Evolutionary conservation across 2,329 filamentous ascomycete genomes (phyloP), one percentile per base, ranked within the genome.

Genomic region (Dactylellina drechsleri): DNA sequence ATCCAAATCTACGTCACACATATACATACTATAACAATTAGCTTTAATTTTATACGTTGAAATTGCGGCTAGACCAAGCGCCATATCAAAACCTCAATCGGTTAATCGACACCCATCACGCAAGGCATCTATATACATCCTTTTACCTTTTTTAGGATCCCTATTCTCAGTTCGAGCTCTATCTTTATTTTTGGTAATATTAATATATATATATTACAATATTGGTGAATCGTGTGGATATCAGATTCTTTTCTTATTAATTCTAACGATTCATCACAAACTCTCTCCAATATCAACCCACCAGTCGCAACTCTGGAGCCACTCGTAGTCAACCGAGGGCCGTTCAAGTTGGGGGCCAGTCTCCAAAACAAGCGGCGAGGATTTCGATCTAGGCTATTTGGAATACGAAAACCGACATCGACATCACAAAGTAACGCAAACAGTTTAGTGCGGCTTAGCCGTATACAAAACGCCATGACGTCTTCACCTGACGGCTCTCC

Each of bases 271-370:
- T 52, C n/a, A 20, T n/a, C 43, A 49, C 31, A 16, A 36, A 36
- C 31, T 50, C 61, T 67, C 50, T 67, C 65, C 56, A 59, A 58
- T 15, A 67, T 68, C 52, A 57, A 57, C 64, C 49, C 52, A 62
- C 58, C 50, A 75, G 64, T 67, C 71, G 71, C 71, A 68, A 67
- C 64, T 75, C 71, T 75, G 71, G 71, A 75, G 71, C 71, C 71
- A 62, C 58, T 64, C 67, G 64, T 75, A 64, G 64, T 66, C 52
- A 67, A 75, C 57, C 71, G 64, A 66, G 59, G 58, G 18, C 71
- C 71, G 56, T 75, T 75, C 45, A 75, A 67, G 58, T 64, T 66
- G 64, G 71, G 65, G 49, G 58, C 71, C 64, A 68, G 64, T 75
- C 64, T 75, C 71, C 71, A 75, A 47, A 75, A 75, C 43, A 75